Base-by-base conservation (phyloP, 2,329 filamentous ascomycete species). In the Aspergillus sp. region DNA sequence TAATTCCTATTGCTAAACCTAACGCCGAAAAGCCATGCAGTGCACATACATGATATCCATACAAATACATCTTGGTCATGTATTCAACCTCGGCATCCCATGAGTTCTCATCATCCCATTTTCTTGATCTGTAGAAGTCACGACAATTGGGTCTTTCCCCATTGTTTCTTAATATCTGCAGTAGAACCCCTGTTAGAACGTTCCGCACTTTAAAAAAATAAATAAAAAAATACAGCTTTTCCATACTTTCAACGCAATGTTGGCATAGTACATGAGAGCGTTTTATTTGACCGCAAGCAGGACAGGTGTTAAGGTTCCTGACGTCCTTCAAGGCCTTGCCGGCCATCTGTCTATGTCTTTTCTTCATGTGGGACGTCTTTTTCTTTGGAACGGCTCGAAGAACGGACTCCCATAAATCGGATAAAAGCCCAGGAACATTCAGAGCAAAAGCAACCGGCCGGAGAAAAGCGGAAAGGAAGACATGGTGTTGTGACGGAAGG, bases 301-400 rank as follows among this genome's bases (percentile, higher is more conserved):
- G 90, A 73, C 95, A 99, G 70, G 87, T 90, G 79, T 92, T 96
- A 66, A 99, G 78, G 54, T 86, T 85, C 62, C 89, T 95, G 57
- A 96, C 87, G 73, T 99, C 95, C 79, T 96, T 90, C 67, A 99
- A 77, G 45, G 88, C 93, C 79, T 99, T 99, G 70, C 95, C 95
- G 23, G 93, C 93, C 88, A 98, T 90, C 72, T 96, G 92, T 69
- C 96, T 87, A 72, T 92, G 88, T 67, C 95, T 85, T 83, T 92
- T 96, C 81, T 95, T 96, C 81, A 91, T 91, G 76, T 99, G 91
- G 43, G 93, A 97, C 35, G 92, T 96, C 85, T 98, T 99, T 81
- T 96, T 98, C 84, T 99, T 99, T 5, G 95, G 95, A 15, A 98
- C 95, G 1, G 95, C 95, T 64, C 88, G 88, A 65, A 99, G 82